phyloP scores from a whole-genome alignment of 2,329 filamentous ascomycete species.

The Fusarium agapanthi region DNA sequence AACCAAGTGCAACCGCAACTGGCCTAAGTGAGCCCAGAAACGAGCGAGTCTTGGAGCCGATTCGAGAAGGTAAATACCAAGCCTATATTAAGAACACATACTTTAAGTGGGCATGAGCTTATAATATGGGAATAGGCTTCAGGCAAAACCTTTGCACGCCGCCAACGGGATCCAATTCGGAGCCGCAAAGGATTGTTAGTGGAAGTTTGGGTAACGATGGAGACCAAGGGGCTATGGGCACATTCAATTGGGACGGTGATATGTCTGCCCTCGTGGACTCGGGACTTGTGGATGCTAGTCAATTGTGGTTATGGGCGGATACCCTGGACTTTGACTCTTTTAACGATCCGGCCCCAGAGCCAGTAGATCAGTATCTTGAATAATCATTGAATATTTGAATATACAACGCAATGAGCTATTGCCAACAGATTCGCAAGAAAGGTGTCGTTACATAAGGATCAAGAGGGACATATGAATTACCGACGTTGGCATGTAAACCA shows the following conservation, averaged over 20 bases:
- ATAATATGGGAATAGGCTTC: fast-evolving
- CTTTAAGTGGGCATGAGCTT: fast-evolving
- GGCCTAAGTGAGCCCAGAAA: fast-evolving
- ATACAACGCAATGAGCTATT: not conserved
- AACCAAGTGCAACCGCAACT: fast-evolving
- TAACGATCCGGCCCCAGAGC: fast-evolving
- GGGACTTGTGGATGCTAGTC: not conserved
- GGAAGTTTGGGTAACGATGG: fast-evolving
- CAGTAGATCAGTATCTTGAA: not conserved
- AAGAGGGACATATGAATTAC: fast-evolving
- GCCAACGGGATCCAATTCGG: fast-evolving
- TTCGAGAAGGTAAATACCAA: not conserved
- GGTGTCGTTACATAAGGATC: fast-evolving
- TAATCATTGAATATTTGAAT: too few species aligned
- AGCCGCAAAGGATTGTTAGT: fast-evolving
- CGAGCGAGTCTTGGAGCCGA: not conserved
- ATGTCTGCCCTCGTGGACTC: not conserved
- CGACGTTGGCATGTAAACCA: fast-evolving
- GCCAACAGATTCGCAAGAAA: fast-evolving
- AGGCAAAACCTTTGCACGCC: not conserved
- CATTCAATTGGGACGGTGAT: not conserved
- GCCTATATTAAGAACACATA: fast-evolving
- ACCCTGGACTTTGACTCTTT: not conserved
- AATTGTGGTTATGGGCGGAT: not conserved
- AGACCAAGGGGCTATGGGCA: not conserved